Conservation (phyloP, 768 basidiomycete genomes). For the Dacryopinax spathularia region DNA sequence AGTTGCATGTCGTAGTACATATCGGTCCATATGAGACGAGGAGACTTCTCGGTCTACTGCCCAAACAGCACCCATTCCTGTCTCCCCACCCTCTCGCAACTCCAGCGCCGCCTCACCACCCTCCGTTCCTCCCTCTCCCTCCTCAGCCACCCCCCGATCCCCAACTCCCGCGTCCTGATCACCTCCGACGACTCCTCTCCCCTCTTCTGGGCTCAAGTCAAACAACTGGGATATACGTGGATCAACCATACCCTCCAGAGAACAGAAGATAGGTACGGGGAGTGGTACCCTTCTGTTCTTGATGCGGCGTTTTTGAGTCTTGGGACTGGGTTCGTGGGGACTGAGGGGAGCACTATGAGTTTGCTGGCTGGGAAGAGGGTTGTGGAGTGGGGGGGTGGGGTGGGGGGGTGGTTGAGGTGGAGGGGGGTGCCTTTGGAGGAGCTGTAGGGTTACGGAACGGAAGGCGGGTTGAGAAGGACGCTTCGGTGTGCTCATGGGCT, state of each 20-base stretch:
- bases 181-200: constrained; percentile 10
- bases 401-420: constrained; percentile 6
- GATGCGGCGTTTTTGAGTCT: constrained; percentile 7
- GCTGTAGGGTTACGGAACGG: not conserved
- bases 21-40: constrained; percentile 11
- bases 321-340: constrained; percentile 12
- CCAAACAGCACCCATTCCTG: not conserved
- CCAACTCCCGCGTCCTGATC: constrained; percentile 6
- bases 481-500: not conserved
- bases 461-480: not conserved
- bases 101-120: not conserved
- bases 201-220: constrained; percentile 5
- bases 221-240: constrained; percentile 3
- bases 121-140: constrained; percentile 1
- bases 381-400: constrained; percentile 11
- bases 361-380: constrained; percentile 8
- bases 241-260: constrained; percentile 7
- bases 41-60: constrained; percentile 5
- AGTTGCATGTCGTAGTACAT: constrained; percentile 7
- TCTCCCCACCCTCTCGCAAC: not conserved
- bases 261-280: not conserved
- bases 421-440: not conserved
- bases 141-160: not conserved
- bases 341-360: constrained; percentile 11
- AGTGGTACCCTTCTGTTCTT: constrained; percentile 9